Evolutionary conservation across 1,284 basidiomycete genomes (phyloP), one percentile per base, ranked within the genome.

Genomic region (Heterobasidion annosum): DNA sequence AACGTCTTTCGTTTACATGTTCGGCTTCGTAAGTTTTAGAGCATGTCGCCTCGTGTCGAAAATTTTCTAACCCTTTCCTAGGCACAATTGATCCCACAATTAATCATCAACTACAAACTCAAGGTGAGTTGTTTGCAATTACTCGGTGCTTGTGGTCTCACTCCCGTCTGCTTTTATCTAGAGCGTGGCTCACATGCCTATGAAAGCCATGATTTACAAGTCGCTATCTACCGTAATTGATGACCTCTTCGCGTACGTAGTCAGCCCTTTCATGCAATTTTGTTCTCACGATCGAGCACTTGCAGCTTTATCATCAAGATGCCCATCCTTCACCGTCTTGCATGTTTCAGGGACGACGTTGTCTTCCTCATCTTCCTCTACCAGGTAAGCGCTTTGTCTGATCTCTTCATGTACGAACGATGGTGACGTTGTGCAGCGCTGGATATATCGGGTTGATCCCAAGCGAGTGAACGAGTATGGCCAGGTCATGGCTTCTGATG

Each of bases 121-220:
- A 95, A 95, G 87, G 86, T 85, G 54, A 53, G 64, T 71, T 46
- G 67, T 44, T 54, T 58, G 46, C 19, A 15, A 34, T 35, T 9
- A 25, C 34, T 12, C 15, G 34, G 35, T 34, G 48, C 16, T 40
- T 12, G 3, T 10, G n/a, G 37, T 10, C 37, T 10, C 37, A 48
- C 49, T 37, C 32, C 32, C 49, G 46, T 62, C 62, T 63, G 37
- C 48, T 57, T 61, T 58, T 34, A 57, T 56, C 58, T 51, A 62
- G 84, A 89, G 84, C 65, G 91, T 93, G 42, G 86, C 92, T 42
- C 93, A 95, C 66, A 92, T 95, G 86, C 91, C 91, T 9, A 92
- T 95, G 85, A 97, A 95, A 71, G 91, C 95, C 3, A 94, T 98
- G 88, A 85, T 95, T 59, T 98, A 92, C 78, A 97, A 97, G 74